phyloP scores from a whole-genome alignment of 306 rosid genomes.

The Quercus aquifolioides region DNA sequence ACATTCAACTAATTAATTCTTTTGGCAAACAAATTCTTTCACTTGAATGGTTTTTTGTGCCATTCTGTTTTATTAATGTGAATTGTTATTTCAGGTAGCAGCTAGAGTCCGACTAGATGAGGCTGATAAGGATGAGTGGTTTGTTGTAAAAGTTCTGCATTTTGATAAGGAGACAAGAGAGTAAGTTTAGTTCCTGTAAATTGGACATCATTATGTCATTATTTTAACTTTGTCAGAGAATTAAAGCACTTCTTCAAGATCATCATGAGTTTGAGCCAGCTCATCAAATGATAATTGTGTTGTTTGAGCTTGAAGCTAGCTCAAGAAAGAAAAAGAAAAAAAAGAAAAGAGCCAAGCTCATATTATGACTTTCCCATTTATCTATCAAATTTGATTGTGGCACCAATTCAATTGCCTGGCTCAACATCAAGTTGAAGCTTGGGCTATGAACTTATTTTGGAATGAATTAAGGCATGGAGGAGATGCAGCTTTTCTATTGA shows the following conservation, averaged over 20 bases:
- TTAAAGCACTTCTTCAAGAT: neutral
- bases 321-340: neutral
- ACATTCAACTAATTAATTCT: neutral
- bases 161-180: slow-evolving; percentile 90
- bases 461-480: neutral
- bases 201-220: neutral
- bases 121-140: slow-evolving; percentile 93
- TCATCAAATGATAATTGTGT: neutral
- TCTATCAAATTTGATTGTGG: neutral
- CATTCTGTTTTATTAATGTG: slow-evolving; percentile 15
- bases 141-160: slow-evolving; percentile 91
- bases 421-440: neutral
- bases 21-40: slow-evolving; percentile 3
- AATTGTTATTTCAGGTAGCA: slow-evolving; percentile 67
- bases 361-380: neutral
- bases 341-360: neutral
- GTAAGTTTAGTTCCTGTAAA: slow-evolving; percentile 49
- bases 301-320: neutral
- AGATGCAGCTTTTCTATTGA: neutral
- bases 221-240: slow-evolving; percentile 4
- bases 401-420: neutral
- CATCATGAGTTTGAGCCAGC: neutral
- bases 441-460: neutral
- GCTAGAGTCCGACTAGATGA: slow-evolving; percentile 86
- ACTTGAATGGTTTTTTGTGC: neutral